Conservation (phyloP, 306 rosid genomes). For the Medicago truncatula region DNA sequence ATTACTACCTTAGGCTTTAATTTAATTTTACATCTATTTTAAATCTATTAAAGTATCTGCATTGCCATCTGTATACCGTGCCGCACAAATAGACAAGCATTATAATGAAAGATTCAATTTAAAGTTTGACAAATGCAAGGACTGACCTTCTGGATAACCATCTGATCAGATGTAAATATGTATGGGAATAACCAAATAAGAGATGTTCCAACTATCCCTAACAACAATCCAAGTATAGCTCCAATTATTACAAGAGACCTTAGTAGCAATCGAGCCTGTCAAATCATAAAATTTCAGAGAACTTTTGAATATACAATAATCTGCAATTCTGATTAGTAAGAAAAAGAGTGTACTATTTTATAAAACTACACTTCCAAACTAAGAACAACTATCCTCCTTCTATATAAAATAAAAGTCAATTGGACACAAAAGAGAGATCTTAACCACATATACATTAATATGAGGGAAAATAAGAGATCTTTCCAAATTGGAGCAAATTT, state of each 20-base stretch:
- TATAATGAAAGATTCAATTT: neutral
- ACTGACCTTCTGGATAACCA: constrained; percentile 71
- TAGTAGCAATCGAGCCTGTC: constrained; percentile 36
- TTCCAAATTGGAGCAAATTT: neutral
- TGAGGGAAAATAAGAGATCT: no score
- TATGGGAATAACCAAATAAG: constrained; percentile 64
- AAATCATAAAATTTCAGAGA: constrained; percentile 17
- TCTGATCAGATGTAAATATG: constrained; percentile 71
- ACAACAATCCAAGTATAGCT: constrained; percentile 62
- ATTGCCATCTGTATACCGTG: constrained; percentile 15
- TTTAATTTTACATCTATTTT: neutral
- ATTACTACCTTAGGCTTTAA: neutral
- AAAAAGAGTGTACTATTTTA: no score
- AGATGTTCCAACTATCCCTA: constrained; percentile 74
- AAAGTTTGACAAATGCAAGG: constrained; percentile 22
- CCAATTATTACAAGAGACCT: constrained; percentile 81
- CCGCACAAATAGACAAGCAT: neutral
- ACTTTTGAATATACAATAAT: neutral
- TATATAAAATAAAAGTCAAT: neutral
- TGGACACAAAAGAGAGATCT: no score
- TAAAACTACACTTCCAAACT: constrained; percentile 8
- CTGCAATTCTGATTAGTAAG: neutral
- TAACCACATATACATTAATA: no score
- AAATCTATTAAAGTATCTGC: neutral
- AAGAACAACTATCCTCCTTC: constrained; percentile 12